Base-by-base conservation (phyloP, 768 basidiomycete genomes). In the Suillus lakei region DNA sequence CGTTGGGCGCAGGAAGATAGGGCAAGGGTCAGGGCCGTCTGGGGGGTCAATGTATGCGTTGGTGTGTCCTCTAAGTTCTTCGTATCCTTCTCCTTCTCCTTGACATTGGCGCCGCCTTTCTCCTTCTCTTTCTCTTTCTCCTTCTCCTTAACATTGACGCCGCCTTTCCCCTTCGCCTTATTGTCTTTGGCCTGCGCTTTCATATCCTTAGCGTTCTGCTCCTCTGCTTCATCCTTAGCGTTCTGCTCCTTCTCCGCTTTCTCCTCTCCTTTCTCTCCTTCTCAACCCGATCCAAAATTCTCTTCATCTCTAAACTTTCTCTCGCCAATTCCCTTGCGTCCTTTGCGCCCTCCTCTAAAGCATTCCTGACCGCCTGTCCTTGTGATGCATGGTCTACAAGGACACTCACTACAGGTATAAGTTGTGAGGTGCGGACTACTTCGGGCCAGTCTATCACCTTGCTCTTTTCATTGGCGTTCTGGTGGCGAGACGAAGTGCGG, bases 371-470 rank as follows among this genome's bases (percentile, higher is more conserved):
- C 21, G 72, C 69, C 53, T 80, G 76, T 9, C 87, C 82, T 32
- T 82, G 74, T 21, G 88, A 68, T 2, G 79, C 82, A 8, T 76
- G 75, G 44, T 90, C 81, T 16, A 91, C 82, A n/a, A 95, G 78
- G 4, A 85, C 83, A 8, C 82, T 66, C 34, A 93, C 71, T 26
- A 91, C 82, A 18, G 92, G 91, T 16, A 94, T 78, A 69, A 94
- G 81, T 69, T 93, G 92, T 5, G 82, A 82, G 0, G 90, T 79
- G 23, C 71, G 73, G 5, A 78, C 74, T 70, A 82, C 82, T 59
- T 41, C 38, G 10, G 58, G 58, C 58, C 58, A 59, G 9, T 28
- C 18, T 21, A 10, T 41, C 26, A 28, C 38, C 18, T 59, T 59
- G 58, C 10, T 28, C 58, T 6, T 39, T 41, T 39, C 34, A 66